Evolutionary conservation across 2,329 filamentous ascomycete genomes (phyloP).

Genomic region (Sclerotinia borealis): DNA sequence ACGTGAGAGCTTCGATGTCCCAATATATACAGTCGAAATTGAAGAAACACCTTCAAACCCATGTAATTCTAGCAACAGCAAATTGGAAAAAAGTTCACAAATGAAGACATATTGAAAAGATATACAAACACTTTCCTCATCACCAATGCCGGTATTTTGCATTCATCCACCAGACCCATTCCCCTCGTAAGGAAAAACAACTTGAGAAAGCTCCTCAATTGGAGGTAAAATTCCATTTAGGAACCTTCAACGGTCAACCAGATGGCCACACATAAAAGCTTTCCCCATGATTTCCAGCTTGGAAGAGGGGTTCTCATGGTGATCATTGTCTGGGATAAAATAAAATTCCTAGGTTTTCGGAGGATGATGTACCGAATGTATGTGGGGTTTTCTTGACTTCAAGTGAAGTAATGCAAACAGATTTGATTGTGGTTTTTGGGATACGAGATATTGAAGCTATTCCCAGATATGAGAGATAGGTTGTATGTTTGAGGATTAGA

Average conservation of each 20-base stretch:
- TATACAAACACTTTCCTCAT: not conserved
- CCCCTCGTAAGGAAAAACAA: not conserved
- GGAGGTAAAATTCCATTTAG: conserved; percentile 19
- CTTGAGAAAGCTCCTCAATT: conserved; percentile 11
- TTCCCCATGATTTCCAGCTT: conserved; percentile 7
- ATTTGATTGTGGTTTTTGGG: not conserved
- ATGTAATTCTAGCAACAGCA: not conserved
- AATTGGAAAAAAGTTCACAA: not conserved
- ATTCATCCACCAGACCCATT: not conserved
- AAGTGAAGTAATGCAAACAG: not conserved
- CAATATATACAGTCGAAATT: not conserved
- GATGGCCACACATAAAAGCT: not conserved
- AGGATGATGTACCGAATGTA: not conserved
- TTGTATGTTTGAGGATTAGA: too few relatives aligned
- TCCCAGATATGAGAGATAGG: not conserved
- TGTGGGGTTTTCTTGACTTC: not conserved
- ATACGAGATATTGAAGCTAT: not conserved
- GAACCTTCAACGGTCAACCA: not conserved
- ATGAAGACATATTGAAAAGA: not conserved
- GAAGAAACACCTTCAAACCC: not conserved
- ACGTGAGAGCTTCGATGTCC: not conserved
- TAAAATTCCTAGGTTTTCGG: not conserved
- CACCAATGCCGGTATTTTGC: not conserved
- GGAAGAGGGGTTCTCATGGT: conserved; percentile 11
- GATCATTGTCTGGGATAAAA: conserved; percentile 1